A percentile compares a stretch with the other conserved stretches of the same genome.
Evolutionary conservation across 345 rosid species (phyloP).

Genomic region (Ceriops zippeliana): DNA sequence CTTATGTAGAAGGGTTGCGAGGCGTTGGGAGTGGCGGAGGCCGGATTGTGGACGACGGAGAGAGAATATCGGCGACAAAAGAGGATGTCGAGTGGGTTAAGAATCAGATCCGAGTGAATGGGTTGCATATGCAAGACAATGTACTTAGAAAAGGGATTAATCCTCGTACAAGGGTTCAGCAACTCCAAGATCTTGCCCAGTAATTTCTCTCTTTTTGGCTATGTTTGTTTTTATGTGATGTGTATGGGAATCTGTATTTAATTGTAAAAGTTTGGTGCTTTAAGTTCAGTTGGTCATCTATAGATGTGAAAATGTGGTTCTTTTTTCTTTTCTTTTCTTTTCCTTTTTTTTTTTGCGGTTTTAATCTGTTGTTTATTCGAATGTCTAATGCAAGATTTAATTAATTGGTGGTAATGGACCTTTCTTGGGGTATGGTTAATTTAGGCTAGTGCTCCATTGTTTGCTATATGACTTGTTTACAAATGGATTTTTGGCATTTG

Average conservation of each 20-base stretch:
- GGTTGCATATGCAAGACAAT: slow-evolving; percentile 88
- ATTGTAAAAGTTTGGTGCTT: neutral
- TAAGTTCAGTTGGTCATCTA: neutral
- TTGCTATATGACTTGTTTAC: neutral
- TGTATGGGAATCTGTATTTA: neutral
- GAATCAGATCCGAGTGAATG: slow-evolving; percentile 78
- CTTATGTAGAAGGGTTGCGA: slow-evolving; percentile 19
- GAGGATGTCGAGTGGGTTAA: slow-evolving; percentile 82
- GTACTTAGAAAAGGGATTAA: slow-evolving; percentile 91
- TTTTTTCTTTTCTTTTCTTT: too few species aligned
- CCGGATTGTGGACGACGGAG: slow-evolving; percentile 8
- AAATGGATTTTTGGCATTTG: neutral
- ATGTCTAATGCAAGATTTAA: neutral
- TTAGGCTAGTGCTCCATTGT: neutral
- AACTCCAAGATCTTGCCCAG: slow-evolving; percentile 77
- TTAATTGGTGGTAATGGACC: neutral
- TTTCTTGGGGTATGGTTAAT: neutral
- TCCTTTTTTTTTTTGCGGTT: neutral
- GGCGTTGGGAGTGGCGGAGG: slow-evolving; percentile 2
- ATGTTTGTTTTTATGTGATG: neutral
- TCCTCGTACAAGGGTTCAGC: slow-evolving; percentile 92
- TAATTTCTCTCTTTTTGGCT: slow-evolving; percentile 23
- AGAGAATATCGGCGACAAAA: slow-evolving; percentile 42
- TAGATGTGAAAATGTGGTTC: too few species aligned
- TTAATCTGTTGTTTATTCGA: neutral